These are phyloP conservation scores for Wakefieldia striispora DNA, from an alignment of 768 basidiomycete species.

Conservation along the genomic window DNA sequence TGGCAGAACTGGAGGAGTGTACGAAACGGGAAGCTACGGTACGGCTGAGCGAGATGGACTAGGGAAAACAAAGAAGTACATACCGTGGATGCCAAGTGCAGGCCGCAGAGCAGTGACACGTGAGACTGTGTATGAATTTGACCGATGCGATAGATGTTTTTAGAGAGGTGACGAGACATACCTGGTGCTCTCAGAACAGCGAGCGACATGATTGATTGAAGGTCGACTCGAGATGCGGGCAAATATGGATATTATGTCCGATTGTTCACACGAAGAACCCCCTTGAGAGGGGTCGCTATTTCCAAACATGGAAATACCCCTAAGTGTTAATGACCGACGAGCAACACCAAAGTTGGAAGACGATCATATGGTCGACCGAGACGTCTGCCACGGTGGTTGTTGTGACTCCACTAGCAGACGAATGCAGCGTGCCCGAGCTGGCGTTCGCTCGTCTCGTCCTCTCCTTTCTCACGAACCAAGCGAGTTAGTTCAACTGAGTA, in stretches of 20 bases:
- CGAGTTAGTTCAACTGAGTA: slow-evolving; percentile 16
- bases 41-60: no score
- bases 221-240: background rate
- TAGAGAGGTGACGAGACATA: slow-evolving; percentile 32
- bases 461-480: slow-evolving; percentile 30
- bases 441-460: background rate
- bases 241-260: background rate
- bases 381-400: no score
- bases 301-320: slow-evolving; percentile 3
- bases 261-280: slow-evolving; percentile 16
- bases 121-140: background rate
- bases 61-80: no score
- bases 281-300: slow-evolving; percentile 5
- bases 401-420: background rate
- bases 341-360: no score
- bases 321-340: slow-evolving; percentile 7
- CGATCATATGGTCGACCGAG: no score
- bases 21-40: slow-evolving; percentile 50
- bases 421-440: background rate
- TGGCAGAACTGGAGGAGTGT: slow-evolving; percentile 49
- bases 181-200: slow-evolving; percentile 36
- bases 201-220: slow-evolving; percentile 41
- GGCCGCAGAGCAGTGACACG: slow-evolving; percentile 48
- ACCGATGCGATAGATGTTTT: slow-evolving; percentile 21
- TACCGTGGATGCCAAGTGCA: slow-evolving; percentile 38